These are phyloP conservation scores for Dactylellina haptotyla DNA, from an alignment of 2,329 filamentous ascomycete genomes.

Conservation along the genomic window DNA sequence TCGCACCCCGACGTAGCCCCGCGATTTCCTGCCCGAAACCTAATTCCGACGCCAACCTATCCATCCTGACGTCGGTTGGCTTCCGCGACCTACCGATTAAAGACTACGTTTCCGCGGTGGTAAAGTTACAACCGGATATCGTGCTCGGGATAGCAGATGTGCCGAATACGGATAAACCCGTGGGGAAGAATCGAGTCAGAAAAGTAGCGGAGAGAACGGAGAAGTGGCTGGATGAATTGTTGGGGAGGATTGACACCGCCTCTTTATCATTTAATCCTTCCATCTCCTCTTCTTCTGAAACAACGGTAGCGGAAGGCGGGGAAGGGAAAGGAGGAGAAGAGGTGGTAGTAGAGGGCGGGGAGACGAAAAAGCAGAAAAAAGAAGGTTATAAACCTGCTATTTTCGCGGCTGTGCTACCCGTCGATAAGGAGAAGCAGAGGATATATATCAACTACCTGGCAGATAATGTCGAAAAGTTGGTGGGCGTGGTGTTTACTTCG, in stretches of 20 bases:
- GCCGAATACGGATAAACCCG: constrained; percentile 66
- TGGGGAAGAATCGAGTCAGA: constrained; percentile 75
- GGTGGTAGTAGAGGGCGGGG: background rate
- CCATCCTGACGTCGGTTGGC: constrained; percentile 85
- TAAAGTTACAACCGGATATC: constrained; percentile 78
- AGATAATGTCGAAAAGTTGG: constrained; percentile 70
- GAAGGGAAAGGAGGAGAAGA: constrained; percentile 54
- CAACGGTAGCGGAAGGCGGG: background rate
- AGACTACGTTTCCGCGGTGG: constrained; percentile 74
- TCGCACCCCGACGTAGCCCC: constrained; percentile 81
- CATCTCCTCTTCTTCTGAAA: background rate
- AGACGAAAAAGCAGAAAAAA: no score
- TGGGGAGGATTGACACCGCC: constrained; percentile 61
- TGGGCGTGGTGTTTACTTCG: constrained; percentile 73
- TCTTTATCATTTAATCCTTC: background rate
- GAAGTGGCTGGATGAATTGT: constrained; percentile 78
- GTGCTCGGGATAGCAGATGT: constrained; percentile 82
- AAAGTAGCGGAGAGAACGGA: constrained; percentile 90
- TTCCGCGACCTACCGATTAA: constrained; percentile 76
- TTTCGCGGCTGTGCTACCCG: constrained; percentile 76
- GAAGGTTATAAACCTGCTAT: constrained; percentile 62
- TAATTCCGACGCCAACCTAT: constrained; percentile 76
- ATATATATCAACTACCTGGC: constrained; percentile 80
- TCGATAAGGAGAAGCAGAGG: constrained; percentile 78
- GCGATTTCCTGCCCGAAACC: constrained; percentile 75